Percentiles rank a stretch among this genome's conserved stretches.
Conservation (phyloP, 352 stramenopile species). For the Phytophthora crassamura region DNA sequence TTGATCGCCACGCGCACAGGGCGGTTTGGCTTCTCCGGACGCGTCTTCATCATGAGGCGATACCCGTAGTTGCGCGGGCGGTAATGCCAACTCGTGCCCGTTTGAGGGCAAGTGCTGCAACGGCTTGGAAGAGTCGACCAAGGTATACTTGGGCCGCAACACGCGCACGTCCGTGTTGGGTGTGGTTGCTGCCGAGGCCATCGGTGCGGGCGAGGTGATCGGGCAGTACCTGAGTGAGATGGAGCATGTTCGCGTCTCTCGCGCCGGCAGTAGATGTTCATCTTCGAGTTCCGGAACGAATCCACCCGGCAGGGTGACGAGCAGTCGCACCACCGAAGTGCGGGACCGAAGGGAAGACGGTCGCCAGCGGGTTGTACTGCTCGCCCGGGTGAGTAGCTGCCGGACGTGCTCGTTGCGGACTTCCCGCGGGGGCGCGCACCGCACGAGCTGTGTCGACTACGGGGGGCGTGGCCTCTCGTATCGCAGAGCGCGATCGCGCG, state of each 20-base stretch:
- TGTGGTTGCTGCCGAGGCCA: not conserved
- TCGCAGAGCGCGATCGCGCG: too few species aligned
- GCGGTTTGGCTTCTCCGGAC: not conserved
- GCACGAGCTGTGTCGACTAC: too few species aligned
- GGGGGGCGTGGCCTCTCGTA: too few species aligned
- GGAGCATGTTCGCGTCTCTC: not conserved
- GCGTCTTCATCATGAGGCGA: not conserved
- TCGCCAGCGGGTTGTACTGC: not conserved
- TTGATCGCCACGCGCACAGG: not conserved
- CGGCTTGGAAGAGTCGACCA: not conserved
- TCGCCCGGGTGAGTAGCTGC: too few species aligned
- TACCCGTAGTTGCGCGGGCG: conserved; percentile 1
- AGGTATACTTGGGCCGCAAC: not conserved
- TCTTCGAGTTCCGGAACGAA: not conserved
- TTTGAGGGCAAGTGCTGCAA: not conserved
- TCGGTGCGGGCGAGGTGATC: not conserved
- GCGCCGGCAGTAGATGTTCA: not conserved
- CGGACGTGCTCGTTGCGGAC: too few species aligned
- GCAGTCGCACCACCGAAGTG: conserved; percentile 3
- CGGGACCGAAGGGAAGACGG: not conserved
- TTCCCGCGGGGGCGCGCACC: not conserved
- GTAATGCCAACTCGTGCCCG: conserved; percentile 5
- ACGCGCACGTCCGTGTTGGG: not conserved
- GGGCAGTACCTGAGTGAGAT: conserved; percentile 5
- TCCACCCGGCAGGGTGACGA: not conserved